Conservation (phyloP, 2,329 filamentous ascomycete genomes). For the Alternaria rosae region DNA sequence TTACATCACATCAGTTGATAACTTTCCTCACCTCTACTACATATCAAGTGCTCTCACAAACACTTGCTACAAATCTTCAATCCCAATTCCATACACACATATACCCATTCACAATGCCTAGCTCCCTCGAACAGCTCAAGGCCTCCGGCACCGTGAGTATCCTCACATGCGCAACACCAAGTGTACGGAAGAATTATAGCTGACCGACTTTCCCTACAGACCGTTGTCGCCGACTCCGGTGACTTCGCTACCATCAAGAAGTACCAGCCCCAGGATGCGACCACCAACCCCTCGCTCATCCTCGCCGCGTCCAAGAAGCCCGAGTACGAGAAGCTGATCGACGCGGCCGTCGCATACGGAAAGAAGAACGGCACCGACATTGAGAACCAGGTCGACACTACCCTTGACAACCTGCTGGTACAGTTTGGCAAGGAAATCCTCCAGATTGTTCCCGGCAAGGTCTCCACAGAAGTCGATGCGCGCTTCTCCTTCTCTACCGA, state of each 20-base stretch:
- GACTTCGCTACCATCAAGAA: slow-evolving; percentile 87
- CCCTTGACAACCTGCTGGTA: slow-evolving; percentile 92
- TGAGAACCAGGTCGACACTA: slow-evolving; percentile 85
- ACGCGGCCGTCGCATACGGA: slow-evolving; percentile 82
- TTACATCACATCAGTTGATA: slow-evolving; percentile 14
- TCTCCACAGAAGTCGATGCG: slow-evolving; percentile 98
- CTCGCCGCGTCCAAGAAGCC: slow-evolving; percentile 97
- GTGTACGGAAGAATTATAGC: slow-evolving; percentile 8
- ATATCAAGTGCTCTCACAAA: slow-evolving; percentile 10
- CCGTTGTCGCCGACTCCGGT: slow-evolving; percentile 97
- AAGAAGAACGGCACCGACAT: slow-evolving; percentile 74
- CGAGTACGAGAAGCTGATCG: slow-evolving; percentile 93
- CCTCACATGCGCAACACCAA: slow-evolving; percentile 26
- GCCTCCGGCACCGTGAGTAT: slow-evolving; percentile 88
- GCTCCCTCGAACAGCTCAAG: slow-evolving; percentile 96
- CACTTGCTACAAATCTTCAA: not conserved
- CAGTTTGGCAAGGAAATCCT: slow-evolving; percentile 99
- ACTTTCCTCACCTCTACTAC: slow-evolving; percentile 2
- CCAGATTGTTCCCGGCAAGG: slow-evolving; percentile 95
- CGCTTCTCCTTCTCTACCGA: slow-evolving; percentile 94
- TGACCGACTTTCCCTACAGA: slow-evolving; percentile 59
- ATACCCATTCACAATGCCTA: slow-evolving; percentile 68
- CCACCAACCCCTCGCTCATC: slow-evolving; percentile 99
- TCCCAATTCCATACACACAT: slow-evolving; percentile 24
- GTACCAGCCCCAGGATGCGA: slow-evolving; percentile 99